A percentile compares a stretch with the other conserved stretches of the same genome.
Evolutionary conservation across 2,329 filamentous ascomycete genomes (phyloP).

Genomic region (Colletotrichum sp.): DNA sequence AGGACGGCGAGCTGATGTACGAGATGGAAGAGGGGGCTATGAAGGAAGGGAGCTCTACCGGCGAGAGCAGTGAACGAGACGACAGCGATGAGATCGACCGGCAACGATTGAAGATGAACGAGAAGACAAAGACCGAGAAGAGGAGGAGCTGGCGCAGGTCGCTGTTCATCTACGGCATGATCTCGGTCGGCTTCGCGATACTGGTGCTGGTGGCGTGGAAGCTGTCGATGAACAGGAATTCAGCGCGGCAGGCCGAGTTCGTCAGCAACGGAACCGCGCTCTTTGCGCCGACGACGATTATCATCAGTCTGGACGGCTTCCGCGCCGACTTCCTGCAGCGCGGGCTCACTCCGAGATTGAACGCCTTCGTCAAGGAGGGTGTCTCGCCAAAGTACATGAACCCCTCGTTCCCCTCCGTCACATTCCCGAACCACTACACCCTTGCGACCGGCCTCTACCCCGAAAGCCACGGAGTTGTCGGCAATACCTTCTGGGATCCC

Average conservation of each 20-base stretch:
- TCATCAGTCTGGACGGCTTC: constrained; percentile 95
- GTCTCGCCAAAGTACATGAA: constrained; percentile 92
- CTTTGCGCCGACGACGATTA: constrained; percentile 89
- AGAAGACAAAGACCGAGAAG: constrained; percentile 52
- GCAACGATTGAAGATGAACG: constrained; percentile 52
- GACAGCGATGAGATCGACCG: constrained; percentile 64
- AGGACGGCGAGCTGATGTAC: constrained; percentile 81
- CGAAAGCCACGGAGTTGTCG: constrained; percentile 90
- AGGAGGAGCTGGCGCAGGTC: constrained; percentile 58
- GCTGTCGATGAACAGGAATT: constrained; percentile 53
- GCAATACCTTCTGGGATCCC: constrained; percentile 95
- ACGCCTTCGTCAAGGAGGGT: constrained; percentile 78
- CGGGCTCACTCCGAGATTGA: constrained; percentile 82
- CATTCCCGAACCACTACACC: constrained; percentile 96
- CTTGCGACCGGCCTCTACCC: constrained; percentile 91
- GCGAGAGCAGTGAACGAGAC: constrained; percentile 66
- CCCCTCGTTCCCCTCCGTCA: constrained; percentile 94
- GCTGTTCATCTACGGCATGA: constrained; percentile 57
- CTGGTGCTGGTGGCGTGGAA: constrained; percentile 64
- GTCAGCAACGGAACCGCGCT: constrained; percentile 84
- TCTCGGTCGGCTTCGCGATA: constrained; percentile 59
- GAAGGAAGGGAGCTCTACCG: constrained; percentile 69
- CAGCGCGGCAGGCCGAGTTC: constrained; percentile 35
- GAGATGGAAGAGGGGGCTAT: constrained; percentile 86
- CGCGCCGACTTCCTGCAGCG: constrained; percentile 90